These are phyloP conservation scores for Usnea hakonensis DNA, from an alignment of 495 filamentous ascomycete species.

Conservation along the genomic window DNA sequence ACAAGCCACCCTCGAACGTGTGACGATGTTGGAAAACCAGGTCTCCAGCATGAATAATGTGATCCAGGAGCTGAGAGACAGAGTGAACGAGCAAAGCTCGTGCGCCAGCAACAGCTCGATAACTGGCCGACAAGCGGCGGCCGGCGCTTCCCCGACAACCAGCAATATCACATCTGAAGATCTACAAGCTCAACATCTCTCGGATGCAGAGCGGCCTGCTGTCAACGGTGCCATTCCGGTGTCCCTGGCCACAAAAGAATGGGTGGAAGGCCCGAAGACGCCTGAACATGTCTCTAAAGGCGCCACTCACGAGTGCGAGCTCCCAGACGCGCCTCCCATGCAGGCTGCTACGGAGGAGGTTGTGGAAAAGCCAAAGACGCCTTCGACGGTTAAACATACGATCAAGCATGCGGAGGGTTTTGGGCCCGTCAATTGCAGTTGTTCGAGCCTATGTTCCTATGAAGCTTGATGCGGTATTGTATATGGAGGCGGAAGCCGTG, in stretches of 20 bases:
- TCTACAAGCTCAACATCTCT: background rate
- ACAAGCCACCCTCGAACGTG: background rate
- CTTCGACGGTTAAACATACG: background rate
- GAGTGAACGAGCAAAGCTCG: background rate
- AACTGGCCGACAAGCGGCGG: background rate
- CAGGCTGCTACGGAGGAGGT: background rate
- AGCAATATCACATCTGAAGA: background rate
- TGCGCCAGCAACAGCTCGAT: background rate
- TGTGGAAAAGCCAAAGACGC: background rate
- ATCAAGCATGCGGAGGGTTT: background rate
- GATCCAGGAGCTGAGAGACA: background rate
- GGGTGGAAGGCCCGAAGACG: background rate
- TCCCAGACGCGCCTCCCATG: background rate
- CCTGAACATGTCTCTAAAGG: no score
- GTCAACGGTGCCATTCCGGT: background rate
- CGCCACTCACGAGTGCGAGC: no score
- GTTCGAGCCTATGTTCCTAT: background rate
- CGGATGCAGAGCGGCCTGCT: background rate
- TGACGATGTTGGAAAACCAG: constrained; percentile 7
- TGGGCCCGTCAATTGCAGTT: background rate
- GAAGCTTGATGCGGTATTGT: background rate
- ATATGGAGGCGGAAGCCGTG: background rate
- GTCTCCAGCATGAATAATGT: background rate
- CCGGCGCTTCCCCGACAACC: background rate
- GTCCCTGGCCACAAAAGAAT: background rate